These are phyloP conservation scores for Trifolium subterraneum DNA, from an alignment of 306 rosid genomes.

Conservation along the genomic window DNA sequence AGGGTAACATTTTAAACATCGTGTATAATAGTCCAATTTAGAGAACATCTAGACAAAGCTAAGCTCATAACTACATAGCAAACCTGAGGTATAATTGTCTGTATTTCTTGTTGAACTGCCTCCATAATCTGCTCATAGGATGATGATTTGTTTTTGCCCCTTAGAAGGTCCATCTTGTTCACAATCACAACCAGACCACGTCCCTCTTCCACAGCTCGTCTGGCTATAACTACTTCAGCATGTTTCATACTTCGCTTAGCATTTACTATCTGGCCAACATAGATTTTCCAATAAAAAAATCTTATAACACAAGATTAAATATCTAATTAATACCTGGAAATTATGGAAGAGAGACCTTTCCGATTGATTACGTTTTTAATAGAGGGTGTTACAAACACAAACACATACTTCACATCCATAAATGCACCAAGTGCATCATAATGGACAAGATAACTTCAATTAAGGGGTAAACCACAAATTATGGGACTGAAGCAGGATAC, in stretches of 20 bases:
- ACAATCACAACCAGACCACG: slow-evolving; percentile 96
- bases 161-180: slow-evolving; percentile 96
- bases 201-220: slow-evolving; percentile 96
- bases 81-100: slow-evolving; percentile 88
- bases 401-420: slow-evolving; percentile 15
- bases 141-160: slow-evolving; percentile 55
- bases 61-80: slow-evolving; percentile 33
- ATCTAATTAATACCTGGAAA: slow-evolving; percentile 7
- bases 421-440: slow-evolving; percentile 37
- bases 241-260: slow-evolving; percentile 88
- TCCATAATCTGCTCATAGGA: slow-evolving; percentile 73
- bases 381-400: slow-evolving; percentile 7
- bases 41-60: no score
- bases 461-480: slow-evolving; percentile 18
- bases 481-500: slow-evolving; percentile 16
- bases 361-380: slow-evolving; percentile 15
- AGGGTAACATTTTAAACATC: slow-evolving; percentile 23
- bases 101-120: slow-evolving; percentile 86
- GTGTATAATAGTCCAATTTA: not conserved
- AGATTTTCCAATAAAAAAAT: slow-evolving; percentile 23
- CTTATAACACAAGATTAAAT: slow-evolving; percentile 37
- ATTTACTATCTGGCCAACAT: slow-evolving; percentile 64
- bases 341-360: not conserved
- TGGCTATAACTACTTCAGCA: slow-evolving; percentile 92
- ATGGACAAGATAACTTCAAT: slow-evolving; percentile 26